Base-by-base conservation (phyloP, 2,329 filamentous ascomycete genomes). In the Xylariomycetidae sp. region DNA sequence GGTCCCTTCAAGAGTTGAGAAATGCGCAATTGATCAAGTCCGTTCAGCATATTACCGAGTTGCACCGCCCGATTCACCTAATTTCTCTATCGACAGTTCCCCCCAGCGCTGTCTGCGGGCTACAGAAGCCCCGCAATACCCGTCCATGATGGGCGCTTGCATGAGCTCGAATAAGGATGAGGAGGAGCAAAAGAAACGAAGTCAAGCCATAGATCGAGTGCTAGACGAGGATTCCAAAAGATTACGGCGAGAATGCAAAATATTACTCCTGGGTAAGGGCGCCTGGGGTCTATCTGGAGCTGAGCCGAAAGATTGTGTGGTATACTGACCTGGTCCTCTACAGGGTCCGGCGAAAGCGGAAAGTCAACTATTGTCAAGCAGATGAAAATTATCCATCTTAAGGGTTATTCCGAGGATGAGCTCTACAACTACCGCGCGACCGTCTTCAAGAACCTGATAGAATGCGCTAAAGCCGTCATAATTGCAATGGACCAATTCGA, bases 351-450 rank as follows among this genome's bases (percentile, higher is more conserved):
- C 47, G 92, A 98, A 69, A 97, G 90, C 64, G 92, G 92, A 49
- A 98, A 98, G 67, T 97, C 92, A 38, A 98, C 92, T 8, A 97
- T 98, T 53, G 92, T 98, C 50, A 98, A 98, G 66, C 92, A 98
- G 72, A 98, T 98, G 92, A 98, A 97, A 67, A 98, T 98, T 52
- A 97, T 98, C 56, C 92, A 98, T 58, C 84, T 97, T 54, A 95
- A 96, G 66, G 92, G 92, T 41, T 98, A 98, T 64, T 89, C 87
- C 9, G 80, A 88, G 48, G 90, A 97, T 53, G 92, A 98, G 63
- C 74, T 97, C 31, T 85, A 85, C 53, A 83, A 95, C 58, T 97
- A 97, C 68, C 85, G 92, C 39, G 79, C 94, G 42, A 97, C 92
- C 20, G 88, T 98, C 40, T 98, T 94, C 71, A 98, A 98, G 67